Conservation (phyloP, 768 basidiomycete species). For the Mycena venus region DNA sequence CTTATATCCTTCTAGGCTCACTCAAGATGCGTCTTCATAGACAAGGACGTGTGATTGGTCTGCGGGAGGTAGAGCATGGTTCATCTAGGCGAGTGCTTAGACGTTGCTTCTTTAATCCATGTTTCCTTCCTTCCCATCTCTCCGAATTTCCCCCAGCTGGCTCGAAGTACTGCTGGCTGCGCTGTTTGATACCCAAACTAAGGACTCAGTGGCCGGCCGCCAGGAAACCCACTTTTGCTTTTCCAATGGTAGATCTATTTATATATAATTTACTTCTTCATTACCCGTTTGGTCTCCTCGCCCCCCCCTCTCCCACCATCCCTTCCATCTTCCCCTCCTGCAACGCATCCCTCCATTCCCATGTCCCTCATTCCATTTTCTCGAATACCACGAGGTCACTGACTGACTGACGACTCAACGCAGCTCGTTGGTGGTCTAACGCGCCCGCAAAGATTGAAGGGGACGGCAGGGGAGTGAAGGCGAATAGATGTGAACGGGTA, state of each 20-base stretch:
- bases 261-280: neutral
- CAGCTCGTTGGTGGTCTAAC: no score
- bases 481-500: no score
- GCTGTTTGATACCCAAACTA: neutral
- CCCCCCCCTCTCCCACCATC: neutral
- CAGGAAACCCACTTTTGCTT: neutral
- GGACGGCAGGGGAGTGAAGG: no score
- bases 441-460: no score
- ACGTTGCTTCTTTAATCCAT: neutral
- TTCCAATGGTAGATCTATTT: neutral
- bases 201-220: neutral
- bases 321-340: neutral
- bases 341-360: no score
- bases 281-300: neutral
- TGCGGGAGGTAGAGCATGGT: neutral
- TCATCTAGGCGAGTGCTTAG: neutral
- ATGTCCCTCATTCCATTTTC: no score
- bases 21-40: neutral
- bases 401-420: no score
- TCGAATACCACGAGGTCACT: no score
- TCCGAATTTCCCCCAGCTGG: neutral
- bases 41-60: no score
- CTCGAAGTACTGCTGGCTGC: neutral
- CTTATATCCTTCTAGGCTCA: neutral
- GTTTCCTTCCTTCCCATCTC: neutral